Base-by-base conservation (phyloP, 2,329 filamentous ascomycete species). In the Penicillium glabrum region DNA sequence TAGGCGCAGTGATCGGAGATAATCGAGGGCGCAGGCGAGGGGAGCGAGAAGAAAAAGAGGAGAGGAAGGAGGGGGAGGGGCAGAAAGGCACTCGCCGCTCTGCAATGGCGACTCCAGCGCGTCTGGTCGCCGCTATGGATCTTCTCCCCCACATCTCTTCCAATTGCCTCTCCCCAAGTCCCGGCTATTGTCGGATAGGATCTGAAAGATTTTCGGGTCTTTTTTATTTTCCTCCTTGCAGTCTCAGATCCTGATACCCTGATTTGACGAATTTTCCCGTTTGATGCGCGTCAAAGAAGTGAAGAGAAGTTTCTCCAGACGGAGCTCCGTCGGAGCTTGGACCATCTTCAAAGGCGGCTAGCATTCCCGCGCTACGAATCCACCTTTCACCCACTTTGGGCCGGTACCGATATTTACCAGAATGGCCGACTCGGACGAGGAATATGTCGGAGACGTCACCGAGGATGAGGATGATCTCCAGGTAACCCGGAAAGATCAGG, bases 401-500 rank as follows among this genome's bases (percentile, higher is more conserved):
- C 10, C 39, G 27, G 33, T 19, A 39, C 35, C 47, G 24, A 39
- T 21, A 58, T 29, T 24, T 47, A 35, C 29, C 31, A 9, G 51
- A 46, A 77, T 77, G 79, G 76, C 78, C 27, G 78, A 79, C 65
- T 80, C 79, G 31, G 80, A 82, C 61, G 78, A 82, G 69, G 78
- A 82, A 72, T 79, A 83, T 68, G 70, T 82, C 66, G 79, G 80
- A 68, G 76, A 78, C 63, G 65, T 77, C 58, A 77, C 78, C 43
- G 76, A 82, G 52, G 72, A 82, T 67, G 74, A 82, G 46, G 71
- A 72, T 53, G 65, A 72, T 7, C 52, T 66, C 29, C 64, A 64
- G 46, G 64, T 66, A 24, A 54, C 54, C 37, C 58, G 56, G 31
- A 61, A 53, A 8, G 62, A 65, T 37, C 58, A 52, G 16, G 26